Evolutionary conservation across 805 yeast genomes (phyloP), one percentile per base, ranked within the genome.

Genomic region (Candida glaebosa): DNA sequence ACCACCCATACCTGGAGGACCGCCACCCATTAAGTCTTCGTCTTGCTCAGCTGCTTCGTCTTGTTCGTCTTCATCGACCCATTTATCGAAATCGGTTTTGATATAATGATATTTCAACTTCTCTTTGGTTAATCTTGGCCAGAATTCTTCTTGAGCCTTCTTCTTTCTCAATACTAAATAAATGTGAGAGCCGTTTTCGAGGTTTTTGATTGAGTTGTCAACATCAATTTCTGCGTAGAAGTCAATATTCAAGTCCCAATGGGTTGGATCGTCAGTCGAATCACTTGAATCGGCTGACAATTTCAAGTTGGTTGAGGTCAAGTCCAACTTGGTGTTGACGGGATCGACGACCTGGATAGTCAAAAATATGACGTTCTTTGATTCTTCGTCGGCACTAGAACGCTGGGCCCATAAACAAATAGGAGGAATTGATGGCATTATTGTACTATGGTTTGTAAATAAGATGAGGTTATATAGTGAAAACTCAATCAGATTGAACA

Each of bases 61-160:
- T 67, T 91, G 99, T 67, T 91, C 99, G 60, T 91, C 99, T 71
- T 91, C 98, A 60, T 91, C 99, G 31, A 87, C 96, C 99, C 99
- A 91, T 65, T 83, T 87, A 70, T 90, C 96, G 59, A 91, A 91
- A 60, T 91, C 98, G 10, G 99, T 91, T 73, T 87, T 86, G 60
- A 91, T 78, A 65, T 78, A 87, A 50, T 82, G 87, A 47, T 75
- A 78, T 61, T 82, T 88, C 57, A 77, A 73, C 71, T 89, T 87
- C 55, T 85, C 90, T 67, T 89, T 90, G 42, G 90, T 84, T 61
- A 91, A 76, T 59, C 98, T 80, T 53, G 99, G 98, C 99, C 99
- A 91, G 74, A 66, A 91, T 59, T 89, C 97, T 44, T 70, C 79
- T 51, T 78, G 72, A 17, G 74, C 60, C 42, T 76, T 79, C 58